Conservation (phyloP, 2,329 filamentous ascomycete species). For the Arthrobotrys sinensis region DNA sequence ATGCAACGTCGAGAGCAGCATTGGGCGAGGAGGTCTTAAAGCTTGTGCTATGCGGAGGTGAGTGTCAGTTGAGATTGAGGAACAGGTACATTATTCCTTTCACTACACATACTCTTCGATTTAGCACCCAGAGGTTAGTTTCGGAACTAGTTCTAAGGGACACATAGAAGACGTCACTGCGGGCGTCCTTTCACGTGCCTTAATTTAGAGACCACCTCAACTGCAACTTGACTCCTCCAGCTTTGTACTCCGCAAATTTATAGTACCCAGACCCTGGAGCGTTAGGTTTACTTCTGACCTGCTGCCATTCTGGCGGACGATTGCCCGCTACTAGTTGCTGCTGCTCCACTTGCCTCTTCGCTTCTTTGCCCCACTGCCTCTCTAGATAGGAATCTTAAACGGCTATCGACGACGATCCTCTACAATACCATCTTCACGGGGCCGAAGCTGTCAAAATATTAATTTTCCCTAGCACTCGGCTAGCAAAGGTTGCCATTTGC, state of each 20-base stretch:
- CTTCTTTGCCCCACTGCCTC: constrained; percentile 46
- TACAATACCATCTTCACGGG: constrained; percentile 22
- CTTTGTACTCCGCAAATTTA: constrained; percentile 9
- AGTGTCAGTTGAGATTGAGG: constrained; percentile 22
- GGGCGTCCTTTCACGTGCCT: constrained; percentile 50
- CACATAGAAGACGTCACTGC: constrained; percentile 53
- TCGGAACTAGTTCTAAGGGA: constrained; percentile 50
- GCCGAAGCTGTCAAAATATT: constrained; percentile 48
- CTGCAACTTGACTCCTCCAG: constrained; percentile 19
- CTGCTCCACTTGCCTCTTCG: constrained; percentile 60
- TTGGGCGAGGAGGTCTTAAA: constrained; percentile 52
- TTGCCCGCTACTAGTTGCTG: constrained; percentile 30
- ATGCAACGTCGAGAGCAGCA: constrained; percentile 50
- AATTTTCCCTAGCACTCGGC: constrained; percentile 54
- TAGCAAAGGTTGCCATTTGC: constrained; percentile 54
- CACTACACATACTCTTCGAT: neutral
- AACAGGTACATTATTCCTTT: constrained; percentile 39
- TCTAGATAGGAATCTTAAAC: constrained; percentile 49
- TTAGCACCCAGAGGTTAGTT: neutral
- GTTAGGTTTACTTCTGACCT: constrained; percentile 9
- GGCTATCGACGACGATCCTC: constrained; percentile 47
- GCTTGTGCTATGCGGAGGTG: constrained; percentile 52
- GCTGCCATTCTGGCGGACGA: constrained; percentile 45
- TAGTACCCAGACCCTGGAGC: constrained; percentile 2
- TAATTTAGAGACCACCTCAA: constrained; percentile 21